Conservation (phyloP, 1,139 yeast species). For the Sugiyamaella sp. region DNA sequence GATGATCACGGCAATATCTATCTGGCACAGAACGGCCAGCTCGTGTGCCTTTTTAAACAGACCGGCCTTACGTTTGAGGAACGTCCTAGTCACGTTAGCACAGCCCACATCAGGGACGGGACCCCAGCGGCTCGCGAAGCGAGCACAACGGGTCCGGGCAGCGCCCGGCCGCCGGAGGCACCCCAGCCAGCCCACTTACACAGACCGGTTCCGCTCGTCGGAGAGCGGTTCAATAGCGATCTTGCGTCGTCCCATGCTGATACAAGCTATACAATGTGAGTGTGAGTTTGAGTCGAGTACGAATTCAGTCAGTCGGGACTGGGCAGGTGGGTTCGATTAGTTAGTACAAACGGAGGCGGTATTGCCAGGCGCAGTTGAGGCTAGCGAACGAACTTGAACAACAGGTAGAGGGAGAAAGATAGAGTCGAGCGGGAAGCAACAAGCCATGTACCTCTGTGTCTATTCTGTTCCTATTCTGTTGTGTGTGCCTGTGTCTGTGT, state of each 20-base stretch:
- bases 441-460: too few relatives aligned
- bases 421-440: too few relatives aligned
- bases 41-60: conserved; percentile 96
- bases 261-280: background rate
- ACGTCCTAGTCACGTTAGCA: conserved; percentile 51
- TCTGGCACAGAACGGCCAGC: conserved; percentile 87
- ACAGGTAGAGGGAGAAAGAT: too few relatives aligned
- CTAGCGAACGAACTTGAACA: too few relatives aligned
- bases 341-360: too few relatives aligned
- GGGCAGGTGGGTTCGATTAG: too few relatives aligned
- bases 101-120: background rate
- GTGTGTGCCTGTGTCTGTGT: too few relatives aligned
- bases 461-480: too few relatives aligned
- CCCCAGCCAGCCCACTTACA: conserved; percentile 36
- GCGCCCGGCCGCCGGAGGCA: conserved; percentile 7
- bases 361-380: too few relatives aligned
- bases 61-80: conserved; percentile 93
- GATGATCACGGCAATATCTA: conserved; percentile 87
- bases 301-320: too few relatives aligned
- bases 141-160: conserved; percentile 3
- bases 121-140: background rate
- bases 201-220: conserved; percentile 80
- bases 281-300: too few relatives aligned
- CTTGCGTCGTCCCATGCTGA: conserved; percentile 92
- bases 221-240: conserved; percentile 89